Base-by-base conservation (phyloP, 306 rosid species). In the Psophocarpus tetragonolobus region DNA sequence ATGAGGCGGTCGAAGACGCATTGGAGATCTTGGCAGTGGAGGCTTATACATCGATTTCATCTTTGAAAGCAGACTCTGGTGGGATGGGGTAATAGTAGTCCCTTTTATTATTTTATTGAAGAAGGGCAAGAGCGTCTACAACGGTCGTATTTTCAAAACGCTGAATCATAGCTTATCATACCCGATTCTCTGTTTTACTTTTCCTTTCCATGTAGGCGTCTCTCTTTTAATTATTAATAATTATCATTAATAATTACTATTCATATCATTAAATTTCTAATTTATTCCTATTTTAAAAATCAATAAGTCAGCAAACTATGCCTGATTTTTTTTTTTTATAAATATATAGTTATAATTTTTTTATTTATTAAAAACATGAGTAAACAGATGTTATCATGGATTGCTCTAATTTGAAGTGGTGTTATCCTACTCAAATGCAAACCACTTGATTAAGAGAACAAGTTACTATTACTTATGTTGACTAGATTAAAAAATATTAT, bases 11-110 rank as follows among this genome's bases (percentile, higher is more conserved):
- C 93, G 86, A 47, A 86, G 89, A 27, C 91, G 87, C 58, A 42
- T 50, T 0, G 97, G 97, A 1, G 97, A 89, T 68, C 76, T 92
- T 1, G 97, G 86, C 0, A 92, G 87, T 4, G 98, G 97, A 65
- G 97, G 97, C 75, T 91, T 84, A 73, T 80, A 84, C 33, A 83
- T 83, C 1, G 89, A 39, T 77, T 85, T 91, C 90, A 85, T 61
- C 79, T 81, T 85, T 27, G 97, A 83, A n/a, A n/a, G n/a, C n/a
- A n/a, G n/a, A n/a, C n/a, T n/a, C n/a, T 2, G 12, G 2, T 7
- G 15, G 23, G 62, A 1, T 4, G 26, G 27, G 4, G 13, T 1
- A 58, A 58, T 29, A 58, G 65, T 58, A 0, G 6, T 17, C 70
- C 65, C 11, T 74, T 75, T 35, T 44, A 70, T 57, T 38, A 65